Evolutionary conservation across 1,284 basidiomycete species (phyloP).

Genomic region (Pseudozyma pruni): DNA sequence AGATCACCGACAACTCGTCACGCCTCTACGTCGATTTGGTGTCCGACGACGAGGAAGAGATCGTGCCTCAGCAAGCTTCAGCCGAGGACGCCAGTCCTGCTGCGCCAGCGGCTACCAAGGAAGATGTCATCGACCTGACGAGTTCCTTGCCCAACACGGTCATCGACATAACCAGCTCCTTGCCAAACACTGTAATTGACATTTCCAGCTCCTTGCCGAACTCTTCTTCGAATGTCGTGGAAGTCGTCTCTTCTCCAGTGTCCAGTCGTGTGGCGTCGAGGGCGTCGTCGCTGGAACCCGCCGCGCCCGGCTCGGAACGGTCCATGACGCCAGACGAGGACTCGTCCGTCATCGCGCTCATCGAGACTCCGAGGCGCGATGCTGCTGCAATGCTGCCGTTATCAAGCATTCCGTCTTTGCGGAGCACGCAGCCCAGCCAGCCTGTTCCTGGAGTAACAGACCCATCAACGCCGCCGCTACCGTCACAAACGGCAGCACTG

Average conservation of each 20-base stretch:
- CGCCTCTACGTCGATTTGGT: constrained; percentile 36
- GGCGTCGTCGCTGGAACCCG: constrained; percentile 1
- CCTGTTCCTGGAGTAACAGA: neutral
- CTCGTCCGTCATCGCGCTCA: no score
- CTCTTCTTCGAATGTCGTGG: constrained; percentile 15
- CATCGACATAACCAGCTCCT: neutral
- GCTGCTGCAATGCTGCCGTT: neutral
- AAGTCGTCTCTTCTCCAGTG: constrained; percentile 9
- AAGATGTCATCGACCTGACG: neutral
- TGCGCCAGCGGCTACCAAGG: neutral
- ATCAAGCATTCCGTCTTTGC: neutral
- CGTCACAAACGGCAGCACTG: no score
- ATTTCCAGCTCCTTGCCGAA: constrained; percentile 1
- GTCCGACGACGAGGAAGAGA: constrained; percentile 32
- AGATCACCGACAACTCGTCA: constrained; percentile 17
- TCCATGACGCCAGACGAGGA: neutral
- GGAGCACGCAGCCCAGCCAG: neutral
- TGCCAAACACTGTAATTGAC: neutral
- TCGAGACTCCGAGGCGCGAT: neutral
- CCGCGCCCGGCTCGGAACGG: neutral
- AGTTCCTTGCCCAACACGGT: neutral
- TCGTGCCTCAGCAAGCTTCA: neutral
- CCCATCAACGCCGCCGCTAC: no score
- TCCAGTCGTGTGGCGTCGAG: neutral
- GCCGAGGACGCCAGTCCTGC: neutral